Evolutionary conservation across 768 basidiomycete species (phyloP).

Genomic region (Phylloporus arenicola): DNA sequence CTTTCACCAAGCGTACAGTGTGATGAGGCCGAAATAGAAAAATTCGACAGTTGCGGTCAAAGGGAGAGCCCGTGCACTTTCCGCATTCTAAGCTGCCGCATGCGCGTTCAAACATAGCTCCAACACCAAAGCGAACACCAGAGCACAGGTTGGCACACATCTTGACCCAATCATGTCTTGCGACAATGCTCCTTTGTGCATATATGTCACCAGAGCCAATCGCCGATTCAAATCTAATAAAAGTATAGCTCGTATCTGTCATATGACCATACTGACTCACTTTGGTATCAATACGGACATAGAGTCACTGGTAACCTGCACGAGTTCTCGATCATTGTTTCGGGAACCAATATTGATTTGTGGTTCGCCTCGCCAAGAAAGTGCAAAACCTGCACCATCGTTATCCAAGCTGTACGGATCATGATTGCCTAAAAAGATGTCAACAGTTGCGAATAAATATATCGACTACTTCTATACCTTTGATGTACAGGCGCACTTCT

Average conservation of each 20-base stretch:
- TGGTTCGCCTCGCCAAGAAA: conserved; percentile 78
- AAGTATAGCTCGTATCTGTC: conserved; percentile 1
- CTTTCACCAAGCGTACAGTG: conserved; percentile 58
- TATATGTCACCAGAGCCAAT: conserved; percentile 7
- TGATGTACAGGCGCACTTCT: conserved; percentile 77
- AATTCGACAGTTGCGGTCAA: conserved; percentile 72
- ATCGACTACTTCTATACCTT: conserved; percentile 50
- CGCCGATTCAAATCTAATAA: conserved; percentile 18
- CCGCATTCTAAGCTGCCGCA: conserved; percentile 62
- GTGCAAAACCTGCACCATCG: conserved; percentile 79
- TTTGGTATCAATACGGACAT: conserved; percentile 84
- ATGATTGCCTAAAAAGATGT: conserved; percentile 54
- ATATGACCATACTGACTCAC: conserved; percentile 40
- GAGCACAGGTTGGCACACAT: conserved; percentile 79
- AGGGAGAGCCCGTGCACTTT: conserved; percentile 54
- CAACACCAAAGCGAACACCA: conserved; percentile 84
- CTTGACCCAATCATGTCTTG: conserved; percentile 47
- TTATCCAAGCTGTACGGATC: conserved; percentile 71
- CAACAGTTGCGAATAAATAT: not conserved
- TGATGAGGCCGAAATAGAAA: conserved; percentile 82
- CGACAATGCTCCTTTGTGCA: conserved; percentile 17
- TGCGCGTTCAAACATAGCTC: conserved; percentile 75
- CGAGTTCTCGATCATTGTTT: conserved; percentile 69
- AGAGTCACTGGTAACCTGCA: conserved; percentile 76
- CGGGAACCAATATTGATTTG: conserved; percentile 61